These are phyloP conservation scores for Pichia pseudocactophila DNA, from an alignment of 805 yeast species.

Conservation along the genomic window DNA sequence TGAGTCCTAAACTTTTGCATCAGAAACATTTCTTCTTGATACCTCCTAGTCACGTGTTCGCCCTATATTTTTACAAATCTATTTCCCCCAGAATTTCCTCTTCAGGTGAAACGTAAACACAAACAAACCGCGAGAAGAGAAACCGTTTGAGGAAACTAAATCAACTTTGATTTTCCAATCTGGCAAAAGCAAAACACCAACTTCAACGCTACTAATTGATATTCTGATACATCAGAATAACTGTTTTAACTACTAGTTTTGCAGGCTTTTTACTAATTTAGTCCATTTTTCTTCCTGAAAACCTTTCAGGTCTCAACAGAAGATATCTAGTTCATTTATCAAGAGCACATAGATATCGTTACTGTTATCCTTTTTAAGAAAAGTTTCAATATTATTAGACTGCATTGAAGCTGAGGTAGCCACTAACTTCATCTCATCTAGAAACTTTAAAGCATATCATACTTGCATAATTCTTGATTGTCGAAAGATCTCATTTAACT, in stretches of 20 bases:
- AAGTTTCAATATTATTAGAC: no score
- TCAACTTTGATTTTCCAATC: neutral
- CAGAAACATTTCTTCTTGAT: no score
- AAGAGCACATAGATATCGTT: no score
- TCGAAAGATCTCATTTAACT: neutral
- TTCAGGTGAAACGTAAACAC: constrained; percentile 4
- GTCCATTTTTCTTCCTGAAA: no score
- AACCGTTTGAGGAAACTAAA: constrained; percentile 4
- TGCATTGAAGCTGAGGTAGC: no score
- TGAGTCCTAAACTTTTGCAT: no score
- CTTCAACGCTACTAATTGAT: neutral
- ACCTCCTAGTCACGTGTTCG: neutral
- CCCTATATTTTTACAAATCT: neutral
- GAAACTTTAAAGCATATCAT: no score
- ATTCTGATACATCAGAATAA: neutral
- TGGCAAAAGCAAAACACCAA: constrained; percentile 8
- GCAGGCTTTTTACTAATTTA: neutral
- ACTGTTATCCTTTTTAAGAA: no score
- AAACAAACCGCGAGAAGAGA: neutral
- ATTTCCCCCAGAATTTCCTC: neutral
- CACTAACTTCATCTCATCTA: no score
- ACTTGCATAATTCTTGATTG: neutral
- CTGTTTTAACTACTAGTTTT: neutral
- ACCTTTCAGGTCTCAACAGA: no score
- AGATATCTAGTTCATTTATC: no score